Evolutionary conservation across 306 rosid species (phyloP).

Genomic region (Ammopiptanthus mongolicus): DNA sequence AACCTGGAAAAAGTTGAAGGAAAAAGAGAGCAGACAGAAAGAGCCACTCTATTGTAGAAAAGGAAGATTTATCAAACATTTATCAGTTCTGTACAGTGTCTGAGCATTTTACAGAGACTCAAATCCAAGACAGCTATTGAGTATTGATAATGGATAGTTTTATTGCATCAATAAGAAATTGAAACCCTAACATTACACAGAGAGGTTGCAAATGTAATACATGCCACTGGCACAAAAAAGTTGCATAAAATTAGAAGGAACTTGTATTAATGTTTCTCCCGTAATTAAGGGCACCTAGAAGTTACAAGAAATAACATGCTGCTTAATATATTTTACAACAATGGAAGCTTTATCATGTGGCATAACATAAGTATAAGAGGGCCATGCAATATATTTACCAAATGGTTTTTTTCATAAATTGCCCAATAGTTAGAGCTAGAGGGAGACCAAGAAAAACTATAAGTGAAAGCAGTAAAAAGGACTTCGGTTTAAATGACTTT

Average conservation of each 20-base stretch:
- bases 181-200: not conserved
- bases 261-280: not conserved
- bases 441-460: not conserved
- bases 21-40: not conserved
- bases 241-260: not conserved
- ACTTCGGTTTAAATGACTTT: not conserved
- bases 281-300: not conserved
- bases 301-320: not conserved
- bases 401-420: not conserved
- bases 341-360: not conserved
- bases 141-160: not conserved
- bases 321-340: not conserved
- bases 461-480: not conserved
- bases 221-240: not conserved
- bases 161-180: not conserved
- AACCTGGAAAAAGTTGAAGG: not conserved
- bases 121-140: not conserved
- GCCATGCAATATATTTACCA: not conserved
- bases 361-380: not conserved
- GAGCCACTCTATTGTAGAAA: not conserved
- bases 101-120: not conserved
- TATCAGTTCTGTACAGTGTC: constrained; percentile 1
- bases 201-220: not conserved
- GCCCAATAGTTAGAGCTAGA: not conserved
- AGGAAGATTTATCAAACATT: not conserved